A percentile compares a stretch with the other conserved stretches of the same genome.
phyloP scores from a whole-genome alignment of 129 eudicot genomes.

The Chrysanthemum seticuspe region DNA sequence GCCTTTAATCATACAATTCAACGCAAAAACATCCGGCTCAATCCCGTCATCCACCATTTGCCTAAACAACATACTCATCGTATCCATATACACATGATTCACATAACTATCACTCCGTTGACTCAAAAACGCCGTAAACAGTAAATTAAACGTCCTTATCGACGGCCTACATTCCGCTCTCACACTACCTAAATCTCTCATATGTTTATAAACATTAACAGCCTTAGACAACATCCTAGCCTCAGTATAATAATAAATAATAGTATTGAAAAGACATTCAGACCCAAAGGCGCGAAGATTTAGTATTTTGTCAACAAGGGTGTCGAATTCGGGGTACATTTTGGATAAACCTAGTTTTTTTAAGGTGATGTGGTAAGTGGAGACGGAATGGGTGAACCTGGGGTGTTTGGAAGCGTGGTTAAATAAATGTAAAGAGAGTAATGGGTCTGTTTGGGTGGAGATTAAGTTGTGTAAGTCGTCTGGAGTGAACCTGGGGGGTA shows the following conservation, averaged over 20 bases:
- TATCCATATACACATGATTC: slow-evolving; percentile 77
- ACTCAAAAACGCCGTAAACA: slow-evolving; percentile 73
- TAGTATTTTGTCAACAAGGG: slow-evolving; percentile 54
- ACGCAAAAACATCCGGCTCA: slow-evolving; percentile 72
- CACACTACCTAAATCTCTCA: slow-evolving; percentile 47
- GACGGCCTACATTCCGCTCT: slow-evolving; percentile 75
- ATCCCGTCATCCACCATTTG: slow-evolving; percentile 84
- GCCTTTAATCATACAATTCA: slow-evolving; percentile 87
- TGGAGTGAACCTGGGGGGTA: slow-evolving; percentile 71
- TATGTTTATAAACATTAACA: slow-evolving; percentile 66
- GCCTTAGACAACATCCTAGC: slow-evolving; percentile 72
- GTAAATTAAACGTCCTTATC: slow-evolving; percentile 70
- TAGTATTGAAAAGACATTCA: slow-evolving; percentile 63
- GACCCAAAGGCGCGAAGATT: slow-evolving; percentile 55
- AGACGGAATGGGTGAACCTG: slow-evolving; percentile 61
- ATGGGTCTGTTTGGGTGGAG: slow-evolving; percentile 52
- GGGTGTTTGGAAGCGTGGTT: slow-evolving; percentile 84
- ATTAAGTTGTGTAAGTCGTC: slow-evolving; percentile 65
- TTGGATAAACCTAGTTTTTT: slow-evolving; percentile 76
- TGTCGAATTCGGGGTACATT: slow-evolving; percentile 86
- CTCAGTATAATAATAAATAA: slow-evolving; percentile 72
- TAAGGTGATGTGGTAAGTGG: slow-evolving; percentile 62
- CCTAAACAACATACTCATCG: slow-evolving; percentile 70
- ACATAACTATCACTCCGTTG: slow-evolving; percentile 61
- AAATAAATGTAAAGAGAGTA: slow-evolving; percentile 71